Evolutionary conservation across 495 filamentous ascomycete species (phyloP), one percentile per base, ranked within the genome.

Genomic region (Hypoxylon crocopeplum): DNA sequence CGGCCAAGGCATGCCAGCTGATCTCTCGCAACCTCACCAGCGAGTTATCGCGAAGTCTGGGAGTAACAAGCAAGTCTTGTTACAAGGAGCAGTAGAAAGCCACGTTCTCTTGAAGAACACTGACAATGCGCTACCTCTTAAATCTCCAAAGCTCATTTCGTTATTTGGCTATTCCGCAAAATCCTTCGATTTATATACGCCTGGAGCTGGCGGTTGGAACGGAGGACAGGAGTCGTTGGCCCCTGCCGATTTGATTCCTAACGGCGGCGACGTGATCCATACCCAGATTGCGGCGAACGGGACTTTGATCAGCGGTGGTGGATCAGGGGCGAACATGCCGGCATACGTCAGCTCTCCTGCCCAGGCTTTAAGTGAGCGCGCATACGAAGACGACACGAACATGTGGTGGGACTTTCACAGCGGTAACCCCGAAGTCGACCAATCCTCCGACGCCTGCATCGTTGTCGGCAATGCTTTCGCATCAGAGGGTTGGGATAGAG

Each of bases 21-120:
- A 86, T 76, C 68, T 88, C 74, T 67, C 81, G 65, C 29, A 66
- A 59, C 67, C 86, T 68, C 75, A 90, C 74, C 29, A 67, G 63
- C 52, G 70, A 12, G 74, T 86, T 40, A 78, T 83, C 48, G 78
- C 73, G 4, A 70, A 77, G 29, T 79, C 79, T 46, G 70, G 73
- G 0, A 57, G 67, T 1, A 74, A 70, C 32, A 74, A 76, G 25
- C 55, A 74, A 1, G 67, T 72, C 1, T 46, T 83, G 1, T 33
- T 82, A 3, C 67, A 80, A 5, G 76, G 77, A 3, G 82, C 79
- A 0, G 56, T 79, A 0, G 81, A 82, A 59, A 76, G 83, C 22
- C 82, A 85, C 48, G 86, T 89, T 5, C 75, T 89, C 0, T 72
- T 87, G 17, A 88, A 88, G 70, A 88, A 89, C 60, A 75, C 64